A percentile compares a stretch with the other conserved stretches of the same genome.
Conservation (phyloP, 805 yeast species). For the Saccharomycopsis babjevae region DNA sequence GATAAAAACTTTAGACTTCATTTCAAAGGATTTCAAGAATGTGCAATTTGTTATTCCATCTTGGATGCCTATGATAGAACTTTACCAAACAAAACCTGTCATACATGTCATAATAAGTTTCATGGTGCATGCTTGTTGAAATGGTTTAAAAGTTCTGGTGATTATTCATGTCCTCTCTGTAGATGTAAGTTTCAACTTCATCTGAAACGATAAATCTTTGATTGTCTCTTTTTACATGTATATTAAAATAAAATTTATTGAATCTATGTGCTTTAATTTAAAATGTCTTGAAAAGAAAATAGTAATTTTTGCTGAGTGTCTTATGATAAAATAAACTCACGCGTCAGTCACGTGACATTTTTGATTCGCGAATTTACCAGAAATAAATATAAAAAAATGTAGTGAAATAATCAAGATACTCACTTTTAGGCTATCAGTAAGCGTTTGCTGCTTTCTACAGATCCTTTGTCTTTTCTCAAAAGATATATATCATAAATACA, state of each 20-base stretch:
- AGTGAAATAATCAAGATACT: no score
- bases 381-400: not conserved
- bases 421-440: no score
- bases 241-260: not conserved
- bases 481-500: no score
- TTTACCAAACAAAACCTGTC: constrained; percentile 78
- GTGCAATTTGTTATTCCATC: constrained; percentile 93
- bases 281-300: no score
- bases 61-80: constrained; percentile 80
- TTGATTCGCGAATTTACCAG: not conserved
- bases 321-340: not conserved
- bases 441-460: not conserved
- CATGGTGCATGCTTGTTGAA: constrained; percentile 93
- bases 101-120: constrained; percentile 86
- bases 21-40: constrained; percentile 90
- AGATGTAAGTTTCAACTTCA: constrained; percentile 45
- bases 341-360: not conserved
- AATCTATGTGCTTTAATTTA: not conserved
- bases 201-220: not conserved
- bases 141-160: constrained; percentile 94
- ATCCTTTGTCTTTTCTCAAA: not conserved
- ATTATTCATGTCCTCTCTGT: constrained; percentile 91
- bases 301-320: not conserved
- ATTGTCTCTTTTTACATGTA: not conserved
- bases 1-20: constrained; percentile 70